phyloP scores from a whole-genome alignment of 1,139 yeast species.

The Debaryomycetaceae sp. region DNA sequence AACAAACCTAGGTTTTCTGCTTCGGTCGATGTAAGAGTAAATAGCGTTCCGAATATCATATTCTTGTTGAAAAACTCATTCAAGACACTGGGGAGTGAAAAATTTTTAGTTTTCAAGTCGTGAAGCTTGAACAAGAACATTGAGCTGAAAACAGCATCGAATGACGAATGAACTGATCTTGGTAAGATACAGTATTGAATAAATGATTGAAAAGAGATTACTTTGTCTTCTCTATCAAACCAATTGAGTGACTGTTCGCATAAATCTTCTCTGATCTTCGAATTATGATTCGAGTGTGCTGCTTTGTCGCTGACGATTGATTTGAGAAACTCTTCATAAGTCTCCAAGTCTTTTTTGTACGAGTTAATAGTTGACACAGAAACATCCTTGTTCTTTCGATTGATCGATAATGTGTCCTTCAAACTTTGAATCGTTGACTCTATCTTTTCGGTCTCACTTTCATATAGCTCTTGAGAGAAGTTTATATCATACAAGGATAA shows the following conservation, averaged over 20 bases:
- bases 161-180: slow-evolving; percentile 72
- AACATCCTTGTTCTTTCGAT: slow-evolving; percentile 27
- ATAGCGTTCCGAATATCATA: slow-evolving; percentile 57
- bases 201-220: slow-evolving; percentile 33
- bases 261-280: slow-evolving; percentile 11
- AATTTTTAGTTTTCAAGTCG: slow-evolving; percentile 37
- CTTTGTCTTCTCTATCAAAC: slow-evolving; percentile 19
- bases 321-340: slow-evolving; percentile 21
- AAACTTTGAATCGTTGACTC: slow-evolving; percentile 30
- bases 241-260: slow-evolving; percentile 16
- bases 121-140: slow-evolving; percentile 57
- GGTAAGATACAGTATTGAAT: slow-evolving; percentile 72
- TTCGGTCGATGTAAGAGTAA: slow-evolving; percentile 71
- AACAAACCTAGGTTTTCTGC: slow-evolving; percentile 83
- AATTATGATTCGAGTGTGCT: slow-evolving; percentile 28
- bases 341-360: slow-evolving; percentile 24
- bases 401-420: slow-evolving; percentile 27
- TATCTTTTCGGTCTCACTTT: slow-evolving; percentile 40
- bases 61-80: slow-evolving; percentile 49
- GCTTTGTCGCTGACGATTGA: slow-evolving; percentile 24
- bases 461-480: slow-evolving; percentile 51
- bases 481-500: slow-evolving; percentile 71
- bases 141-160: slow-evolving; percentile 76
- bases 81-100: slow-evolving; percentile 42
- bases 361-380: slow-evolving; percentile 22